Base-by-base conservation (phyloP, 2,329 filamentous ascomycete genomes). In the Claviceps arundinis region DNA sequence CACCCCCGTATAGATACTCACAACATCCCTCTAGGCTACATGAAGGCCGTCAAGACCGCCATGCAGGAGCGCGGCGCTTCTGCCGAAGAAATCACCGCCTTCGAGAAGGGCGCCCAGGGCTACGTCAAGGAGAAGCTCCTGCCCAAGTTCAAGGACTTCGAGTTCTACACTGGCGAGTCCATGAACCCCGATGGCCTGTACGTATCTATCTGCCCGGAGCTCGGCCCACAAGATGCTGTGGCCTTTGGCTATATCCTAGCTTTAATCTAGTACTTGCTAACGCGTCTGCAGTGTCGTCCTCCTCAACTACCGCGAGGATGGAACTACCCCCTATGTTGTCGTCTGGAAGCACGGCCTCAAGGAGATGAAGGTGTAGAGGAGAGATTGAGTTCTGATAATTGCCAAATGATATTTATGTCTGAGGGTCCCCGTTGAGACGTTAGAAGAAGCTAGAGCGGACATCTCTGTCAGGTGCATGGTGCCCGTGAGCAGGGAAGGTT, bases 221-320 rank as follows among this genome's bases (percentile, higher is more conserved):
- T 11, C 9, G 30, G 30, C 30, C 30, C 30, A 11, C 30, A 34
- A 34, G 30, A 34, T 34, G 9, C 30, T 34, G 30, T 34, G 30
- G 30, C 30, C 30, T 11, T 34, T 34, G 3, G 3, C 30, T 34
- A 11, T 34, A 34, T 34, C 9, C 9, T 34, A 34, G 30, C 30
- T 34, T 34, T 9, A 34, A 34, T 34, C 8, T 11, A 34, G 30
- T 34, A 34, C 30, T 34, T 34, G 30, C 30, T 34, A 34, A 34
- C 30, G 9, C 30, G 30, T 34, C 9, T 34, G 30, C 57, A 90
- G 87, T 82, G 77, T 95, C 63, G 77, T 90, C 59, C 87, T 96
- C 61, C 85, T 96, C 68, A 94, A 96, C 81, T 98, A 95, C 82
- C 91, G 93, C 64, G 90, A 95, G 70, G 93, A 97, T 64, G 93